phyloP scores from a whole-genome alignment of 805 yeast genomes.

The Maudiozyma barnettii region DNA sequence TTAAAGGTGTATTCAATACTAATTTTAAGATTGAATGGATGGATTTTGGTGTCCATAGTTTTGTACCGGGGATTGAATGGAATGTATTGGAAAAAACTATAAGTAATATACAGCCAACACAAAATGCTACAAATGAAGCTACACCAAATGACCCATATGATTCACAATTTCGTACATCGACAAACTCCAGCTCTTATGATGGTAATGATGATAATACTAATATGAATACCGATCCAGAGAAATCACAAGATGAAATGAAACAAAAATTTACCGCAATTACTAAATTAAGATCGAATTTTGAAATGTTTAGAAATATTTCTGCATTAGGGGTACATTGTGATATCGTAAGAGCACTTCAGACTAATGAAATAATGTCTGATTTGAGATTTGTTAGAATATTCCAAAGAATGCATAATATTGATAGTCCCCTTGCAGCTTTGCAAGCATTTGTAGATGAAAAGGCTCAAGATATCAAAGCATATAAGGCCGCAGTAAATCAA shows the following conservation, averaged over 20 bases:
- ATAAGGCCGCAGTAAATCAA: neutral
- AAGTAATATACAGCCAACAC: conserved; percentile 19
- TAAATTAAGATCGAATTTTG: conserved; percentile 31
- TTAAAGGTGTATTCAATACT: conserved; percentile 53
- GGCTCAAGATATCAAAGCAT: neutral
- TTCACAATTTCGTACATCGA: neutral
- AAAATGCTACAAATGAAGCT: conserved; percentile 12
- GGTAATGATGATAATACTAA: conserved; percentile 1
- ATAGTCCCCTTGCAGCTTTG: conserved; percentile 47
- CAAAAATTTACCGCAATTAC: conserved; percentile 15
- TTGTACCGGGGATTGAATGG: conserved; percentile 40
- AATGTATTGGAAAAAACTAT: conserved; percentile 36
- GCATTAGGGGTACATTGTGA: conserved; percentile 55
- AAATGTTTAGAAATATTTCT: conserved; percentile 40
- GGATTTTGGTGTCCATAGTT: conserved; percentile 45
- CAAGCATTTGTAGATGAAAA: conserved; percentile 29
- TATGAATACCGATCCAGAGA: neutral
- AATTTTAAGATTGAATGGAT: conserved; percentile 62
- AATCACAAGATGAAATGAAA: neutral
- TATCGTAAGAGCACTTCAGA: conserved; percentile 62
- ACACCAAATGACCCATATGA: conserved; percentile 2
- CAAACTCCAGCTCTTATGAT: neutral
- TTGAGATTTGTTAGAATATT: conserved; percentile 55
- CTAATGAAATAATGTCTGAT: conserved; percentile 69
- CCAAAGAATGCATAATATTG: conserved; percentile 38